A percentile compares a stretch with the other conserved stretches of the same genome.
phyloP scores from a whole-genome alignment of 2,329 filamentous ascomycete genomes.

The Rhinocladiella mackenziei region DNA sequence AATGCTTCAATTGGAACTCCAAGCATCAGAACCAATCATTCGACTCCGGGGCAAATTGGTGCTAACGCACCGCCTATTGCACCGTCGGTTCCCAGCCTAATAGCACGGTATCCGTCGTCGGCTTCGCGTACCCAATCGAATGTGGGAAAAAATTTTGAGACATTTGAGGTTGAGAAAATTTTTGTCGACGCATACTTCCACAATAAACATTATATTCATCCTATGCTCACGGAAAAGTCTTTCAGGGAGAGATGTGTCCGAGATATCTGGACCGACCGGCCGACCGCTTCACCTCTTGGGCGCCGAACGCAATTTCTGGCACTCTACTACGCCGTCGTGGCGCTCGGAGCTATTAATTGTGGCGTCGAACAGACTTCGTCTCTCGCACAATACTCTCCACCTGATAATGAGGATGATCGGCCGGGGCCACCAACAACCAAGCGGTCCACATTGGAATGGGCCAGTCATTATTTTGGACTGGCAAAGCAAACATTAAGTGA shows the following conservation, averaged over 20 bases:
- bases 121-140: too few species aligned
- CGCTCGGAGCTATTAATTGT: constrained; percentile 33
- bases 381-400: background rate
- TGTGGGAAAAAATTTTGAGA: too few species aligned
- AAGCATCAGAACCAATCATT: too few species aligned
- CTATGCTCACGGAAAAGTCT: constrained; percentile 25
- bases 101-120: too few species aligned
- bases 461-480: background rate
- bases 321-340: constrained; percentile 33
- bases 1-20: too few species aligned
- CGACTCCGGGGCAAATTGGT: too few species aligned
- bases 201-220: constrained; percentile 32
- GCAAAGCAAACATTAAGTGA: constrained; percentile 27
- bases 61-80: too few species aligned
- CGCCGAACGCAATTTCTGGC: constrained; percentile 28
- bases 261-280: constrained; percentile 24
- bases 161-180: constrained; percentile 31
- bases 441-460: background rate
- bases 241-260: constrained; percentile 29
- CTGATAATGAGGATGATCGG: too few species aligned
- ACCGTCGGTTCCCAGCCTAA: too few species aligned
- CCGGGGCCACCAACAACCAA: too few species aligned
- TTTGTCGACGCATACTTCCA: constrained; percentile 31
- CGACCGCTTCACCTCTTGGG: background rate
- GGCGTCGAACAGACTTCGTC: constrained; percentile 11